phyloP scores from a whole-genome alignment of 495 filamentous ascomycete species.

The Penicillium samsonianum region DNA sequence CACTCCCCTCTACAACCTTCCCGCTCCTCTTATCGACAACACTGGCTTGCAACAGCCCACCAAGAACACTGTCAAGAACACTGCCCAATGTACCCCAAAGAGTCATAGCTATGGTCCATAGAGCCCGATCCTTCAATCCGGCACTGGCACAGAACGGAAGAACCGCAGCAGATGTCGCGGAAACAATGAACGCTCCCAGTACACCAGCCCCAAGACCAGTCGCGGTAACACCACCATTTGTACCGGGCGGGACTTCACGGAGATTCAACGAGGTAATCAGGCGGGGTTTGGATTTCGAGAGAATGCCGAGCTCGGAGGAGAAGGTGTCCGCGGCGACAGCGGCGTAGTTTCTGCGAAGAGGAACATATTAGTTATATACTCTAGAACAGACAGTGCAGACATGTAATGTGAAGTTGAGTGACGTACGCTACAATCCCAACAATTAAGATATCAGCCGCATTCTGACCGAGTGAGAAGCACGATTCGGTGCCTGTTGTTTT shows the following conservation, averaged over 20 bases:
- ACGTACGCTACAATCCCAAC: constrained; percentile 59
- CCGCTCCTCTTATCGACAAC: constrained; percentile 81
- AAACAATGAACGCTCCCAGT: constrained; percentile 72
- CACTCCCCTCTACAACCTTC: constrained; percentile 86
- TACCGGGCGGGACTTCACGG: constrained; percentile 78
- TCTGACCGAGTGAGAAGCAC: constrained; percentile 40
- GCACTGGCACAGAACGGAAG: constrained; percentile 68
- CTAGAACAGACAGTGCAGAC: neutral
- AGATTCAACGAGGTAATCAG: constrained; percentile 83
- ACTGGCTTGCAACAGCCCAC: constrained; percentile 81
- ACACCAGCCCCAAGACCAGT: constrained; percentile 72
- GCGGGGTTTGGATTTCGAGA: constrained; percentile 71
- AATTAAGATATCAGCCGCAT: constrained; percentile 50
- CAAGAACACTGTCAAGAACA: constrained; percentile 82
- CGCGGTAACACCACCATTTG: constrained; percentile 86
- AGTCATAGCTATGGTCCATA: constrained; percentile 62
- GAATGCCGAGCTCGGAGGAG: constrained; percentile 91
- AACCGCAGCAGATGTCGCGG: constrained; percentile 61
- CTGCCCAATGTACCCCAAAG: constrained; percentile 75
- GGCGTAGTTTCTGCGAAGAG: constrained; percentile 68
- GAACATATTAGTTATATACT: neutral
- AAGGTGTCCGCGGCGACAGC: constrained; percentile 92
- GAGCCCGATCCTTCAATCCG: constrained; percentile 49
- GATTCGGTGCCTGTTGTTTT: constrained; percentile 18
- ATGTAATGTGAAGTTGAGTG: constrained; percentile 6